Evolutionary conservation across 148 eudicot genomes (phyloP).

Genomic region (Heliosperma pusillum): DNA sequence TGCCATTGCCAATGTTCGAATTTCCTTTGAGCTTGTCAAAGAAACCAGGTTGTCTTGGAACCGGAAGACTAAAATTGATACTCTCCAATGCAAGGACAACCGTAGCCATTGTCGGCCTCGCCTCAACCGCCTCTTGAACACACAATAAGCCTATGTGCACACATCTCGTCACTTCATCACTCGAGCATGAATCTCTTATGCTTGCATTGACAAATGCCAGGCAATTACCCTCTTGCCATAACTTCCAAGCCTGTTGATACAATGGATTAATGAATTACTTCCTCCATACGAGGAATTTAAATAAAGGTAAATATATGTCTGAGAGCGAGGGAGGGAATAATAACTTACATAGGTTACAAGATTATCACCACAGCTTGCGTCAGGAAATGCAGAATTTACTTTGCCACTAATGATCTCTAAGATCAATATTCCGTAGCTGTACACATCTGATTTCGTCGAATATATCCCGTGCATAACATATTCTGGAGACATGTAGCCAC

Average conservation of each 20-base stretch:
- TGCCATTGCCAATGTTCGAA: not conserved
- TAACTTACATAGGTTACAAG: not conserved
- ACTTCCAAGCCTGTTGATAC: conserved; percentile 21
- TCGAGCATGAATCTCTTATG: conserved; percentile 21
- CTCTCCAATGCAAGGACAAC: conserved; percentile 23
- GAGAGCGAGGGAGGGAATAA: no score
- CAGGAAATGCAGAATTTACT: not conserved
- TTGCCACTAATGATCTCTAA: not conserved
- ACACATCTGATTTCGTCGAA: not conserved
- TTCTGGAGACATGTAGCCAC: not conserved
- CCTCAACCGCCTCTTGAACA: conserved; percentile 21
- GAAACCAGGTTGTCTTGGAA: conserved; percentile 22
- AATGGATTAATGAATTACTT: no score
- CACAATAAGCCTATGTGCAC: conserved; percentile 34
- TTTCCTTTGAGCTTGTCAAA: not conserved
- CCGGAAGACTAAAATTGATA: not conserved
- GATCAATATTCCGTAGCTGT: not conserved
- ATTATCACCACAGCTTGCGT: not conserved
- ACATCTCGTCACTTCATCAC: conserved; percentile 23
- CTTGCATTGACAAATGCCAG: conserved; percentile 31
- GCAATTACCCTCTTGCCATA: conserved; percentile 25
- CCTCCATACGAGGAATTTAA: not conserved
- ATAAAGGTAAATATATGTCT: no score
- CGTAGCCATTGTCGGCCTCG: conserved; percentile 31
- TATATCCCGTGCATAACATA: not conserved